Percentiles rank a stretch among this genome's conserved stretches.
Evolutionary conservation across 495 filamentous ascomycete species (phyloP).

Genomic region (Elasticomyces elasticus): DNA sequence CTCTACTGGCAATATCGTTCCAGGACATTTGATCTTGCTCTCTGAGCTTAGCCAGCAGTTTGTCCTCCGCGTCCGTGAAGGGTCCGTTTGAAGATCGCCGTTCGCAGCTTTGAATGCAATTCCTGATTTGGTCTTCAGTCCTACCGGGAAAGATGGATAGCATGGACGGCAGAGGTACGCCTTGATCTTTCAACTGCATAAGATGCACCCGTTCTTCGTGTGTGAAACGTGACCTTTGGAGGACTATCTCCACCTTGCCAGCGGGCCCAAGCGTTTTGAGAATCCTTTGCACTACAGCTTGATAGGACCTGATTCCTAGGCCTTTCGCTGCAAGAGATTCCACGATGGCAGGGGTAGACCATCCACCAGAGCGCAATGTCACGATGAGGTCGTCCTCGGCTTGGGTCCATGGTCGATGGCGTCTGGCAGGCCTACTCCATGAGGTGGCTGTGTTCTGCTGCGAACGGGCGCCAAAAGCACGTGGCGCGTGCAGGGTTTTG

Average conservation of each 20-base stretch:
- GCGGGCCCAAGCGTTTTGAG: background rate
- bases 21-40: background rate
- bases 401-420: background rate
- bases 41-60: background rate
- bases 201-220: too few relatives aligned
- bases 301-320: too few relatives aligned
- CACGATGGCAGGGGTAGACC: background rate
- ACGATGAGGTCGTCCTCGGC: background rate
- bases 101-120: too few relatives aligned
- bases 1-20: background rate
- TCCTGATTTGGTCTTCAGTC: too few relatives aligned
- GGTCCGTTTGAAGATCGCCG: too few relatives aligned
- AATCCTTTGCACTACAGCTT: background rate
- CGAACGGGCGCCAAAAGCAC: too few relatives aligned
- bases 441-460: too few relatives aligned
- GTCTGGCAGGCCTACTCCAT: background rate
- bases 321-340: background rate
- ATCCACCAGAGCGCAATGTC: background rate
- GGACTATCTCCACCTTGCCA: background rate
- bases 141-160: too few relatives aligned
- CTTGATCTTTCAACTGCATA: too few relatives aligned
- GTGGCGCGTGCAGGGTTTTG: too few relatives aligned
- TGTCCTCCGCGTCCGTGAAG: too few relatives aligned
- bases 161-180: too few relatives aligned
- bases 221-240: background rate